Base-by-base conservation (phyloP, 768 basidiomycete species). In the Amanita pseudoporphyria region DNA sequence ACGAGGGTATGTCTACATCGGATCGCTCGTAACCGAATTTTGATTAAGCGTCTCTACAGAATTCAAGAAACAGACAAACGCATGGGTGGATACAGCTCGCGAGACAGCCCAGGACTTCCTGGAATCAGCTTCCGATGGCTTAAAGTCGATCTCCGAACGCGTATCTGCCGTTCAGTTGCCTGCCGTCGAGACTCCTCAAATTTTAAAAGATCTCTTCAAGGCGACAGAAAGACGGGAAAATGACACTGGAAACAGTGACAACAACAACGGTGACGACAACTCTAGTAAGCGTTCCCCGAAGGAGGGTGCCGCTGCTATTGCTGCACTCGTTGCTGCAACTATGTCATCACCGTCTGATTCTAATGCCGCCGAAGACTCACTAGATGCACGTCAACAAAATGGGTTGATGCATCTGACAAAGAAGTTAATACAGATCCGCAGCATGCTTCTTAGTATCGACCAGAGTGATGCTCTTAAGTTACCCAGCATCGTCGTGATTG, bases 401-500 rank as follows among this genome's bases (percentile, higher is more conserved):
- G 89, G 88, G 10, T 75, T 99, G 39, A 87, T 98, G 83, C 82
- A 94, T 57, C 71, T 99, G 49, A 99, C 96, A 2, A 76, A 77
- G 62, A 98, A 95, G 61, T 79, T 99, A 51, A 99, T 99, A 61
- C 94, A 94, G 66, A 96, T 99, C 59, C 72, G 96, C 50, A 84
- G 76, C 53, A 94, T 98, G 76, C 71, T 99, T n/a, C 72, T 98
- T 19, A 86, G 88, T 59, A 94, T 98, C 48, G 96, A 97, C 66
- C 92, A 98, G 65, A 92, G 85, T 55, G 95, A 97, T 56, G 79
- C 84, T 6, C 75, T 99, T 57, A 97, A 93, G 59, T 71, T 99
- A 16, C 96, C 96, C 1, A 95, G 92, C 58, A 98, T 99, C 53
- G 96, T 98, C 37, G 96, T 98, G 41, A 88, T 99, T 54, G 96